Evolutionary conservation across 768 basidiomycete genomes (phyloP), one percentile per base, ranked within the genome.

Genomic region (Leccinum uliginosum): DNA sequence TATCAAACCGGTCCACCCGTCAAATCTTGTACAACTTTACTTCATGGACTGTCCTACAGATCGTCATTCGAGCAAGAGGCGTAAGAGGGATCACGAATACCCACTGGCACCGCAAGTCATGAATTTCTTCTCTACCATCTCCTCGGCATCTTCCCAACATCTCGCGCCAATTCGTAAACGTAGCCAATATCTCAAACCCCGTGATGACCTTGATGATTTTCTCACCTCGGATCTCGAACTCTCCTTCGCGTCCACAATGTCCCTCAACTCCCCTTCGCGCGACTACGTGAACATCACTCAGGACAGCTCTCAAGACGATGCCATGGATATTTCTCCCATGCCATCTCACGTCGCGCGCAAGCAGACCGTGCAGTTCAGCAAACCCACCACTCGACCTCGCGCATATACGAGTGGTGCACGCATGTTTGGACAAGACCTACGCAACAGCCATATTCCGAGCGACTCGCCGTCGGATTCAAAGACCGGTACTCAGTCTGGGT

Each of bases 301-400:
- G 29, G 83, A 84, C 24, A 74, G 71, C 62, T 78, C 75, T 43
- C 77, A 76, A 60, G 74, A 80, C 50, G 78, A 85, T 51, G 81
- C 87, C 4, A 92, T 92, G 91, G 90, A 92, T 65, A 86, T 93
- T 48, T 92, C 90, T 4, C 91, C 91, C 9, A 82, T 80, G 23
- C 86, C 72, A 7, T 63, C 69, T 72, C 70, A 58, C 46, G 53
- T 61, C 27, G n/a, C 58, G 55, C 61, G 65, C 62, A 67, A 51
- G 54, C 67, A 62, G 67, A 70, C 59, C 55, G 67, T 54, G 72
- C 69, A 61, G 59, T 68, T 50, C 35, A 56, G 40, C 51, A 74
- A 68, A 60, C 65, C 69, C 15, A 64, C 69, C 21, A 70, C 69
- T 35, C 82, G 87, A 24, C 84, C 86, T 4, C 82, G 86, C 52